These are phyloP conservation scores for Orbilia quercus DNA, from an alignment of 2,329 filamentous ascomycete species.

Conservation along the genomic window DNA sequence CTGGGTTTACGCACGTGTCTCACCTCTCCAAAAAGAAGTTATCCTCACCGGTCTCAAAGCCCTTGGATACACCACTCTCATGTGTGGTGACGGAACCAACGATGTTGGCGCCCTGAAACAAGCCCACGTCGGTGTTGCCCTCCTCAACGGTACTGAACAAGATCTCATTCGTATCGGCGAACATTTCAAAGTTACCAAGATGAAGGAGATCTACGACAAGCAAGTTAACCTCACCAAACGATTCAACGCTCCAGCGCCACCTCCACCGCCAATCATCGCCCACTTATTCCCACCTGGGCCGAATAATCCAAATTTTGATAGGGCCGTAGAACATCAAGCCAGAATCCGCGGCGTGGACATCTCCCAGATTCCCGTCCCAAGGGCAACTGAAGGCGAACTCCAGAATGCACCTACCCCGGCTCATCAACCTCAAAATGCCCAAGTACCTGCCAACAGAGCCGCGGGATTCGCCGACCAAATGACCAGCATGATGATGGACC, in stretches of 20 bases:
- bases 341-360: conserved; percentile 77
- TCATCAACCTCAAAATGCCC: conserved; percentile 67
- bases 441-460: conserved; percentile 75
- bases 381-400: conserved; percentile 62
- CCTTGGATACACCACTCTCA: conserved; percentile 95
- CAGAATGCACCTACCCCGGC: conserved; percentile 75
- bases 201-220: conserved; percentile 99
- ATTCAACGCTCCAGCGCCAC: conserved; percentile 93
- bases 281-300: conserved; percentile 93
- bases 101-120: conserved; percentile 98
- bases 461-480: conserved; percentile 86
- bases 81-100: conserved; percentile 98
- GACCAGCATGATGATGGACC: conserved; percentile 88
- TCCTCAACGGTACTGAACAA: conserved; percentile 92
- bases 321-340: conserved; percentile 87
- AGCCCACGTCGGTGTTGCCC: conserved; percentile 93
- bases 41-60: conserved; percentile 97
- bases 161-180: conserved; percentile 92
- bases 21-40: conserved; percentile 97
- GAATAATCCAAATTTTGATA: conserved; percentile 90
- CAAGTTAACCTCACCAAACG: conserved; percentile 89
- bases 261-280: conserved; percentile 89
- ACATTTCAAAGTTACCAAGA: conserved; percentile 91
- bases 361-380: conserved; percentile 61
- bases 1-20: conserved; percentile 98